A percentile compares a stretch with the other conserved stretches of the same genome.
Conservation (phyloP, 129 eudicot species). For the Pulicaria dysenterica region DNA sequence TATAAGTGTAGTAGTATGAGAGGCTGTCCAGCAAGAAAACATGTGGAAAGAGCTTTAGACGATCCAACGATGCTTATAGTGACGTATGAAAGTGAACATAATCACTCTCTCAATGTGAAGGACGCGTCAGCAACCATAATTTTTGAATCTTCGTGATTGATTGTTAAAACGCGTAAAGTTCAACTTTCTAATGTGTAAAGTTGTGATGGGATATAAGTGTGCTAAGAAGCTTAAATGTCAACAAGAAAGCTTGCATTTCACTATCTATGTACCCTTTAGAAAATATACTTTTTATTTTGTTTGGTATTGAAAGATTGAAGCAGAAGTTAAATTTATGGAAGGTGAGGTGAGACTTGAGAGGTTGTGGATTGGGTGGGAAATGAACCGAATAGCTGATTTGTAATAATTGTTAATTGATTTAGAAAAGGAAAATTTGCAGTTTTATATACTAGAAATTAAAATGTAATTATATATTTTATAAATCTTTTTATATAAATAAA, state of each 20-base stretch:
- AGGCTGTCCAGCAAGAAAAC: conserved; percentile 97
- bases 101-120: conserved; percentile 56
- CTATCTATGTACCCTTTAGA: conserved; percentile 32
- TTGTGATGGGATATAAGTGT: conserved; percentile 25
- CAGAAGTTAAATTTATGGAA: conserved; percentile 26
- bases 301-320: conserved; percentile 27
- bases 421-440: not conserved
- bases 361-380: conserved; percentile 36
- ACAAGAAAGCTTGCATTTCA: conserved; percentile 34
- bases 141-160: conserved; percentile 76
- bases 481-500: too few relatives aligned
- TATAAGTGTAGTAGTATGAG: conserved; percentile 92
- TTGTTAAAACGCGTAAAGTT: conserved; percentile 5
- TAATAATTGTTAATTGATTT: not conserved
- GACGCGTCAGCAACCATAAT: conserved; percentile 68
- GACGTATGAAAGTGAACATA: conserved; percentile 95
- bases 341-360: not conserved
- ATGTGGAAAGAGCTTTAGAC: conserved; percentile 87
- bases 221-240: conserved; percentile 34
- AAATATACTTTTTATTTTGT: conserved; percentile 26
- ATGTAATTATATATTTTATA: too few relatives aligned
- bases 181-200: conserved; percentile 20
- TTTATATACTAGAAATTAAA: not conserved
- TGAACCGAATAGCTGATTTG: conserved; percentile 7
- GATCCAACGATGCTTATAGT: conserved; percentile 91